A percentile compares a stretch with the other conserved stretches of the same genome.
These are phyloP conservation scores for Turnera subulata DNA, from an alignment of 345 rosid species.

Conservation along the genomic window DNA sequence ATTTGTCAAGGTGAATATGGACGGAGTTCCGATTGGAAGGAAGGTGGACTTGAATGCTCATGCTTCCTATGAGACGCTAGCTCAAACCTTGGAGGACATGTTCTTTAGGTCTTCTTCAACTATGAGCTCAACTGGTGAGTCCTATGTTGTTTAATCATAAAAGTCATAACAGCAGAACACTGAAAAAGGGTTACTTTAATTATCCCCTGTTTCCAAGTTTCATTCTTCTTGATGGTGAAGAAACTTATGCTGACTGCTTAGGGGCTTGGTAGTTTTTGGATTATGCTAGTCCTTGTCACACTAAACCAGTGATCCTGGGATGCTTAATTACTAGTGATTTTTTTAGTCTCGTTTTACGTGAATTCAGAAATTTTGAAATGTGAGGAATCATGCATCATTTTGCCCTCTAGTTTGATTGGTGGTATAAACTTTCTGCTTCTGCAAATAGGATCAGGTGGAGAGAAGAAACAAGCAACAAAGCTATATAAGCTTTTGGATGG, in stretches of 20 bases:
- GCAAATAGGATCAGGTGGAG: slow-evolving; percentile 20
- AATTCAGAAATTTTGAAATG: no score
- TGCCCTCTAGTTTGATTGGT: not conserved
- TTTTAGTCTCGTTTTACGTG: no score
- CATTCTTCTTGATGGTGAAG: no score
- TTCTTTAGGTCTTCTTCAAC: slow-evolving; percentile 18
- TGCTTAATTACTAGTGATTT: no score
- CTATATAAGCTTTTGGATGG: slow-evolving; percentile 28
- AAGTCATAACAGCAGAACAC: not conserved
- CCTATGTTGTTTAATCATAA: not conserved
- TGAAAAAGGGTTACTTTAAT: no score
- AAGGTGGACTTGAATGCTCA: slow-evolving; percentile 52
- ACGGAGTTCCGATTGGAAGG: slow-evolving; percentile 63
- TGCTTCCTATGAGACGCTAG: slow-evolving; percentile 19
- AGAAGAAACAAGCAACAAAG: slow-evolving; percentile 29
- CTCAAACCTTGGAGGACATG: slow-evolving; percentile 25
- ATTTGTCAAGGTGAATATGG: slow-evolving; percentile 60
- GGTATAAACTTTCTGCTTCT: not conserved
- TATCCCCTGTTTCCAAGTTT: no score
- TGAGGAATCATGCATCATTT: not conserved
- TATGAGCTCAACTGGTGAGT: slow-evolving; percentile 11
- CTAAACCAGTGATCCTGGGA: no score
- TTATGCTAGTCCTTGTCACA: no score
- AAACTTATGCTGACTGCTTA: no score
- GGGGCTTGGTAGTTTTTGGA: no score